These are phyloP conservation scores for Alternaria brassicicola DNA, from an alignment of 2,329 filamentous ascomycete genomes.

Conservation along the genomic window DNA sequence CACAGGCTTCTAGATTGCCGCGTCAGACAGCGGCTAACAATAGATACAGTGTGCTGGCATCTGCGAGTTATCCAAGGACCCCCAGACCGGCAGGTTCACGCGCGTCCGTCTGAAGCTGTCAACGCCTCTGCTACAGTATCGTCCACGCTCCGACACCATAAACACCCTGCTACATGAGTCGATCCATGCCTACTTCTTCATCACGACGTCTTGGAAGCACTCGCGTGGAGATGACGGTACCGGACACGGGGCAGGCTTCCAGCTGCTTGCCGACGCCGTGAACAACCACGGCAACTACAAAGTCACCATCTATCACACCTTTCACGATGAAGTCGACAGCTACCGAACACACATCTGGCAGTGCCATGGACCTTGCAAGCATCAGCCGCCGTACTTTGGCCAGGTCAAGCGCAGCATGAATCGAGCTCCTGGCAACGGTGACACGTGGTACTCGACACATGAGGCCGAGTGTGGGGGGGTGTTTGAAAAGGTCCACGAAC, in stretches of 20 bases:
- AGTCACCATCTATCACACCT: conserved; percentile 53
- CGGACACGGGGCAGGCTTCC: conserved; percentile 53
- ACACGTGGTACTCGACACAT: conserved; percentile 52
- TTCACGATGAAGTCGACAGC: conserved; percentile 55
- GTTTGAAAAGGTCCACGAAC: conserved; percentile 52
- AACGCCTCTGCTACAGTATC: conserved; percentile 53
- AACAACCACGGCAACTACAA: conserved; percentile 52
- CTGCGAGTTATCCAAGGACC: conserved; percentile 52
- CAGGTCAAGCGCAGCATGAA: conserved; percentile 56
- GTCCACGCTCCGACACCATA: conserved; percentile 51
- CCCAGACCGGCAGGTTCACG: conserved; percentile 45
- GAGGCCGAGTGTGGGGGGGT: conserved; percentile 50
- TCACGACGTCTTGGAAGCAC: conserved; percentile 53
- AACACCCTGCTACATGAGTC: conserved; percentile 55
- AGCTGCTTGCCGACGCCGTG: conserved; percentile 53
- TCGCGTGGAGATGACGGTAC: conserved; percentile 52
- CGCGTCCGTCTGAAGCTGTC: conserved; percentile 53
- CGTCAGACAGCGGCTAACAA: conserved; percentile 23
- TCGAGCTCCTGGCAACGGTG: conserved; percentile 50
- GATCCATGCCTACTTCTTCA: conserved; percentile 56
- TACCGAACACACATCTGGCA: conserved; percentile 55
- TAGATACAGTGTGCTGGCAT: conserved; percentile 51
- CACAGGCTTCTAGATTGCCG: conserved; percentile 17
- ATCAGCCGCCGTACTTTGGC: conserved; percentile 51
- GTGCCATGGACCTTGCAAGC: conserved; percentile 51